A percentile compares a stretch with the other conserved stretches of the same genome.
Conservation (phyloP, 2,329 filamentous ascomycete genomes). For the Apiospora arundinis region DNA sequence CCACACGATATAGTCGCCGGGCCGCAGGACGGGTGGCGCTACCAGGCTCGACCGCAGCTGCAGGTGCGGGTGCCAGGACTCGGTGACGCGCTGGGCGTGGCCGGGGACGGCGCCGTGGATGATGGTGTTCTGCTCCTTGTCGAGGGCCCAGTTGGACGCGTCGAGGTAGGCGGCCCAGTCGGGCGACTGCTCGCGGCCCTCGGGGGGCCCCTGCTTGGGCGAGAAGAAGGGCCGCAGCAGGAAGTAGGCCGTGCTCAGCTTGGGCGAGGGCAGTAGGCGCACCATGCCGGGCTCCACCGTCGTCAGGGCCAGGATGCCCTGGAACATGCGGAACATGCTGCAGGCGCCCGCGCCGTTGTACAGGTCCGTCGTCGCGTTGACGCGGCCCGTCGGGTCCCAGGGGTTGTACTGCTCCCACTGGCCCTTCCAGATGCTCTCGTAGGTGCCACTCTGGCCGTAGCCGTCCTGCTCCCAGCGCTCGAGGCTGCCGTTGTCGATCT, state of each 20-base stretch:
- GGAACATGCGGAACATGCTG: conserved; percentile 65
- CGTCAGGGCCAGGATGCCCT: conserved; percentile 61
- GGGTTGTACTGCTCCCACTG: conserved; percentile 63
- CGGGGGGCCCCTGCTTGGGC: conserved; percentile 50
- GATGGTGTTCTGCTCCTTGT: conserved; percentile 58
- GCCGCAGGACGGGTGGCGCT: conserved; percentile 59
- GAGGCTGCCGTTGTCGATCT: conserved; percentile 73
- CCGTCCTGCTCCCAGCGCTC: conserved; percentile 76
- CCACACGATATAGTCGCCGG: conserved; percentile 65
- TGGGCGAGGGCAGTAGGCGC: conserved; percentile 54
- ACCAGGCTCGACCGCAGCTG: conserved; percentile 59
- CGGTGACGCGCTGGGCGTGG: conserved; percentile 63
- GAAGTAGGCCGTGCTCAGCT: conserved; percentile 55
- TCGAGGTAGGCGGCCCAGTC: conserved; percentile 59
- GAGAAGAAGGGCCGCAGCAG: conserved; percentile 60
- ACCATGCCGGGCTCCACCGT: conserved; percentile 56
- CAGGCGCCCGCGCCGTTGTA: conserved; percentile 65
- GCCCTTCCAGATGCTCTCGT: conserved; percentile 59
- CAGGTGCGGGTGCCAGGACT: conserved; percentile 63
- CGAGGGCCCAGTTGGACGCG: conserved; percentile 47
- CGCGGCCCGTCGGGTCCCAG: conserved; percentile 60
- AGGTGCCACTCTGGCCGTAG: conserved; percentile 65
- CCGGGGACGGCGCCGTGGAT: conserved; percentile 65
- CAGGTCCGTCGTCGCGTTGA: conserved; percentile 59
- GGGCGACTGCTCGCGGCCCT: conserved; percentile 33